Evolutionary conservation across 2,329 filamentous ascomycete species (phyloP).

Genomic region (Microdochium nivale): DNA sequence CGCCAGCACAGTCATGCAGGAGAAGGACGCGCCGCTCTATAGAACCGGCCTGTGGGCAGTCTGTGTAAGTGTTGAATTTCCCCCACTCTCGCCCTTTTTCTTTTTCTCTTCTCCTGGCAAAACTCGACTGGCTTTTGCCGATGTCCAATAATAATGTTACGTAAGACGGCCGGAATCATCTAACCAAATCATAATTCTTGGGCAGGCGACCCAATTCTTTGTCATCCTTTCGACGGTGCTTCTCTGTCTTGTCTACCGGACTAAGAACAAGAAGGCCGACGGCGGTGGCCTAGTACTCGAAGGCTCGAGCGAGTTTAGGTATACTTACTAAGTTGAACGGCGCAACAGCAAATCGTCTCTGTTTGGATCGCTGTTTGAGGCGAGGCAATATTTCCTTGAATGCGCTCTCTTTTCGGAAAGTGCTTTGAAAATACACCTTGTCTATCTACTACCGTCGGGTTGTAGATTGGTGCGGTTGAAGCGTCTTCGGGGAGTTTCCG

Average conservation of each 20-base stretch:
- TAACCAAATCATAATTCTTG: background rate
- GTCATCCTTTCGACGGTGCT: background rate
- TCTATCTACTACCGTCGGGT: too few species aligned
- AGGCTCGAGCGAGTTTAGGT: background rate
- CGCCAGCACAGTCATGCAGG: background rate
- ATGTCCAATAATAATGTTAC: too few species aligned
- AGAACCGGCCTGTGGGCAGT: background rate
- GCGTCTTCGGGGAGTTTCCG: too few species aligned
- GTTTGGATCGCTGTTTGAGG: too few species aligned
- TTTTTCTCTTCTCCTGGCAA: background rate
- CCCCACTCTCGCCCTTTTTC: background rate
- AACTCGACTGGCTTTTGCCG: too few species aligned
- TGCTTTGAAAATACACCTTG: too few species aligned
- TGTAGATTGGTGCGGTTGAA: too few species aligned
- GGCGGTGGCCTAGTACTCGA: background rate
- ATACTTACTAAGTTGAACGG: background rate
- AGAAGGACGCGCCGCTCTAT: background rate
- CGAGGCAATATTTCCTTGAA: too few species aligned
- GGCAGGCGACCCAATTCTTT: background rate
- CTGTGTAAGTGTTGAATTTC: background rate
- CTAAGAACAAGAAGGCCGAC: background rate
- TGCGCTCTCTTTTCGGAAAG: too few species aligned
- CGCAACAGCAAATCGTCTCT: too few species aligned
- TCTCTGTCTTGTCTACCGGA: background rate
- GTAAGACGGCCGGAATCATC: too few species aligned